Base-by-base conservation (phyloP, 1,284 basidiomycete species). In the Leucoagaricus sp. region DNA sequence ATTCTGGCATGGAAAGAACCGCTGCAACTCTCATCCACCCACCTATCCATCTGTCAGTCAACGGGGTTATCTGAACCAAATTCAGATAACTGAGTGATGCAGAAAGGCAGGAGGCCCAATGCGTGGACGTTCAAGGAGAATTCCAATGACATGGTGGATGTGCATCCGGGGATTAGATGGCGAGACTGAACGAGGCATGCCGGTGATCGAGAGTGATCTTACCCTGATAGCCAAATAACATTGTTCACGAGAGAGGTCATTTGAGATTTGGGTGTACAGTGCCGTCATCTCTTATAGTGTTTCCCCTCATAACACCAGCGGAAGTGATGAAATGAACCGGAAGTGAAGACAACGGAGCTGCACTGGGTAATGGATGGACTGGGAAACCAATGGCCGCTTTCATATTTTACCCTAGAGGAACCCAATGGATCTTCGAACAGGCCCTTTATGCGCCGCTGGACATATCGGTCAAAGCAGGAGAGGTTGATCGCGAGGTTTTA, bases 401-500 rank as follows among this genome's bases (percentile, higher is more conserved):
- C n/a, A 17, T 41, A 41, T 21, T 7, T 21, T 7, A n/a, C 23
- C 34, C 31, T 25, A 33, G 25, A 31, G 28, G 38, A 25, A 34
- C 33, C 36, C 19, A 40, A 26, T 23, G 42, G 36, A 55, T 55
- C 38, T 33, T 23, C 26, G 45, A 41, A 19, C 23, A n/a, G 38
- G 45, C 21, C 38, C 31, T 38, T 54, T 26, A 40, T n/a, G 21
- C 34, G n/a, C 46, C 31, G 36, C 42, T 55, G 46, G 53, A 55
- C 42, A 55, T 49, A 42, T 21, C 12, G 25, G 28, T 55, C 53
- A 13, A 25, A n/a, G 53, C 52, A 53, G 52, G 53, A 55, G 53
- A 33, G 46, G 25, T 48, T 55, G 53, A 55, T 55, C 53, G 46
- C 36, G 53, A 55, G 53, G 46, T 55, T 40, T 55, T 45, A 55